Conservation (phyloP, 768 basidiomycete species). For the Collybiopsis confluens region DNA sequence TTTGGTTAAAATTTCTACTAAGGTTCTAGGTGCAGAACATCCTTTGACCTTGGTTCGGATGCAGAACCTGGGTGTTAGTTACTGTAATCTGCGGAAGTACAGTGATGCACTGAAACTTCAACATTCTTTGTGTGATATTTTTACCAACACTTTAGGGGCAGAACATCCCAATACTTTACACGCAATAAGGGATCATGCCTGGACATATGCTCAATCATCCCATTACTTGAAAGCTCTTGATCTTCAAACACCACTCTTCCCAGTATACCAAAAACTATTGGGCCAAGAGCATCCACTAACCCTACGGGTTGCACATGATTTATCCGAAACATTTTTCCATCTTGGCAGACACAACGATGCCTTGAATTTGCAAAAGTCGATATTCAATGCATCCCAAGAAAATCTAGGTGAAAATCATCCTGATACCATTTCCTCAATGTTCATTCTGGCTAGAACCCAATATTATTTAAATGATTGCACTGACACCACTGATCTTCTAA, state of each 20-base stretch:
- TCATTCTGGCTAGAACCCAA: neutral
- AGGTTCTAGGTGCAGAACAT: neutral
- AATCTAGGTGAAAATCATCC: neutral
- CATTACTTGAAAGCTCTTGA: too few relatives aligned
- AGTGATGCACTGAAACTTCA: neutral
- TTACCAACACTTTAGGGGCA: neutral
- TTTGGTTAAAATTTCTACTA: neutral
- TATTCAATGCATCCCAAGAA: neutral
- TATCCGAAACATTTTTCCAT: neutral
- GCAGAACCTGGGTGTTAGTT: neutral
- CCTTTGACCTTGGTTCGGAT: neutral
- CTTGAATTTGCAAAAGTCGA: neutral
- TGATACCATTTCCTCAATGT: neutral
- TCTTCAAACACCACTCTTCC: too few relatives aligned
- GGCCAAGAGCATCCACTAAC: neutral
- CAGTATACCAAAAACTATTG: too few relatives aligned
- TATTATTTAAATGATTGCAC: neutral
- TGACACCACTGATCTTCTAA: neutral
- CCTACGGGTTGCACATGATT: too few relatives aligned
- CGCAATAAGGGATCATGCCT: neutral
- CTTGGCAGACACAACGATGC: neutral
- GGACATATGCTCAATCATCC: too few relatives aligned
- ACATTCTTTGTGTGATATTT: neutral
- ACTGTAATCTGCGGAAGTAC: neutral
- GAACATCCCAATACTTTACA: slow-evolving; percentile 3